Percentiles rank a stretch among this genome's conserved stretches.
These are phyloP conservation scores for Cordyceps cateniannulata DNA, from an alignment of 2,329 filamentous ascomycete species.

Conservation along the genomic window DNA sequence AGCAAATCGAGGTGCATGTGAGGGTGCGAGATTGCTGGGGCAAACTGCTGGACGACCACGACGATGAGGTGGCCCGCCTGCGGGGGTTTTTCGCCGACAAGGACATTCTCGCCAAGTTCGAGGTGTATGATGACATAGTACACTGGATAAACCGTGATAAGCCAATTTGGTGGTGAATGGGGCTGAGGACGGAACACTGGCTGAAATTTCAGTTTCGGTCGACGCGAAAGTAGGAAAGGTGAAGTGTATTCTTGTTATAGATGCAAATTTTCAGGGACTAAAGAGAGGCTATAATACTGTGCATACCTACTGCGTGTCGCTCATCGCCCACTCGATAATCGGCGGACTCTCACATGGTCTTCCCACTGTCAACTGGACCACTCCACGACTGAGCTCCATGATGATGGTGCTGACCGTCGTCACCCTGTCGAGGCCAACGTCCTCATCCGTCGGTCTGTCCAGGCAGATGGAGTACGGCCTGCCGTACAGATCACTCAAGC, in stretches of 20 bases:
- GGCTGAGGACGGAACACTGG: too few species aligned
- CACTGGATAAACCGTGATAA: neutral
- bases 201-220: too few species aligned
- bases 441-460: neutral
- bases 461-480: neutral
- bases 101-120: neutral
- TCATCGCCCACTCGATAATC: neutral
- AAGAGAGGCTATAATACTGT: neutral
- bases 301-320: neutral
- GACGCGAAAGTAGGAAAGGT: too few species aligned
- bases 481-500: neutral
- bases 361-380: neutral
- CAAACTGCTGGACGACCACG: neutral
- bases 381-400: neutral
- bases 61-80: neutral
- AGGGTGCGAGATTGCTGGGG: neutral
- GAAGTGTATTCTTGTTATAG: too few species aligned
- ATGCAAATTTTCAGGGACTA: neutral
- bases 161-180: neutral
- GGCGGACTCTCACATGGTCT: neutral
- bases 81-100: neutral
- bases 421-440: neutral
- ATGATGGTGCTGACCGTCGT: neutral
- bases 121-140: neutral
- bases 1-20: neutral